A percentile compares a stretch with the other conserved stretches of the same genome.
phyloP scores from a whole-genome alignment of 2,329 filamentous ascomycete genomes.

The Calonectria pseudoturangicola region DNA sequence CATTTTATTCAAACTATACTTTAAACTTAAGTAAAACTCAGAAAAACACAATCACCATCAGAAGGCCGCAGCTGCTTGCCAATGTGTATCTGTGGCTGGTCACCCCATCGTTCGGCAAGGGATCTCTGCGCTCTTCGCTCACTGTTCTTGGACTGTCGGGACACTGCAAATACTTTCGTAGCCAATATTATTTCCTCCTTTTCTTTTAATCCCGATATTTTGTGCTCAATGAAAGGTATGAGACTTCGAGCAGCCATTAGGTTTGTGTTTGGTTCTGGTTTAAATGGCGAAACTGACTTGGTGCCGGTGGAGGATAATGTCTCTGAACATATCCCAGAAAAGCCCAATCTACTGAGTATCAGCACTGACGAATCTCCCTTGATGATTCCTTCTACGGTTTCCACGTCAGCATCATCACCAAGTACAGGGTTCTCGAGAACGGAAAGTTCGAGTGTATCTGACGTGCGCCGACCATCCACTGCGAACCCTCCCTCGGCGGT shows the following conservation, averaged over 20 bases:
- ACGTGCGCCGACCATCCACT: conserved; percentile 21
- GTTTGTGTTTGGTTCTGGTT: conserved; percentile 45
- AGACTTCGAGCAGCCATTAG: conserved; percentile 39
- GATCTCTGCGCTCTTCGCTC: background rate
- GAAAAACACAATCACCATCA: background rate
- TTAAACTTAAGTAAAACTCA: background rate
- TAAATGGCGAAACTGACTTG: conserved; percentile 18
- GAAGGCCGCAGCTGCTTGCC: background rate
- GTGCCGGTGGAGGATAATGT: background rate
- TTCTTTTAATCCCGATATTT: background rate
- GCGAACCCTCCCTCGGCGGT: conserved; percentile 35
- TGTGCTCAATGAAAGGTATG: conserved; percentile 30
- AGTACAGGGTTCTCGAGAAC: background rate
- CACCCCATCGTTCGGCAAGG: conserved; percentile 16
- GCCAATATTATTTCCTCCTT: conserved; percentile 9
- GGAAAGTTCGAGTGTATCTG: background rate
- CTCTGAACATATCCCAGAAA: conserved; percentile 14
- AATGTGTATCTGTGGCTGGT: conserved; percentile 15
- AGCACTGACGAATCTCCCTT: background rate
- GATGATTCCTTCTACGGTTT: conserved; percentile 4
- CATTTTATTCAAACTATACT: too few species aligned
- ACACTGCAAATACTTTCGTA: conserved; percentile 33
- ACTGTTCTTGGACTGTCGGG: background rate
- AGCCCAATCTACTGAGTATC: conserved; percentile 1
- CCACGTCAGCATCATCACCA: background rate